Conservation (phyloP, 371 early-diverging fungal species). For the Mucor velutinosus region DNA sequence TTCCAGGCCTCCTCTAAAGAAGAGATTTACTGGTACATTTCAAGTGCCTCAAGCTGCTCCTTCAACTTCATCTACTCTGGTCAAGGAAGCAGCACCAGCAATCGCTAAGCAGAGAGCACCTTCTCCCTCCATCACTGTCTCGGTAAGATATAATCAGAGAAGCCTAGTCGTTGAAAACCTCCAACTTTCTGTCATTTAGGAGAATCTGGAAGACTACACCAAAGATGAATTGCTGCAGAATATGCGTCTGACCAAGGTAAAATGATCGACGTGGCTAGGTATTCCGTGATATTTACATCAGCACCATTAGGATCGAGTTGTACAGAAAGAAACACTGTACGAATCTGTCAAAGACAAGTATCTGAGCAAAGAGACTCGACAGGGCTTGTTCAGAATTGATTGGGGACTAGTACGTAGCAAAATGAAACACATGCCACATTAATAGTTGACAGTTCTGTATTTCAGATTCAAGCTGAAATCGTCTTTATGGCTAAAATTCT, state of each 20-base stretch:
- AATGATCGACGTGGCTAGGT: not conserved
- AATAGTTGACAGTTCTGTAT: not conserved
- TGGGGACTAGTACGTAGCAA: constrained; percentile 19
- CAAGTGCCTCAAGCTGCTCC: constrained; percentile 13
- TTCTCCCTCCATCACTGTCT: not conserved
- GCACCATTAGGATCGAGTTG: constrained; percentile 10
- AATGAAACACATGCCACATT: not conserved
- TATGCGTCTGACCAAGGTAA: constrained; percentile 25
- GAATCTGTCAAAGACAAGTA: constrained; percentile 13
- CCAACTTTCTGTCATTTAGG: not conserved
- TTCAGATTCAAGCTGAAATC: constrained; percentile 29
- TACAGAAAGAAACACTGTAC: constrained; percentile 9
- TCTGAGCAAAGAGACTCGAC: constrained; percentile 16
- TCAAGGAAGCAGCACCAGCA: not conserved
- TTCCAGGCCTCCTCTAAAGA: constrained; percentile 32
- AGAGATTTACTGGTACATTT: constrained; percentile 25
- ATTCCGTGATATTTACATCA: not conserved
- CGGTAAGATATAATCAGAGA: not conserved
- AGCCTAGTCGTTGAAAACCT: too few relatives aligned
- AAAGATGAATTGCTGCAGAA: constrained; percentile 22
- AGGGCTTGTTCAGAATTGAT: constrained; percentile 21
- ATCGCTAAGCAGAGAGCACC: not conserved
- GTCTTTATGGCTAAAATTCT: constrained; percentile 22
- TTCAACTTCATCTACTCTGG: not conserved
- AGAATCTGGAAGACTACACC: constrained; percentile 13